Evolutionary conservation across 345 rosid genomes (phyloP).

Genomic region (Carallia brachiata): DNA sequence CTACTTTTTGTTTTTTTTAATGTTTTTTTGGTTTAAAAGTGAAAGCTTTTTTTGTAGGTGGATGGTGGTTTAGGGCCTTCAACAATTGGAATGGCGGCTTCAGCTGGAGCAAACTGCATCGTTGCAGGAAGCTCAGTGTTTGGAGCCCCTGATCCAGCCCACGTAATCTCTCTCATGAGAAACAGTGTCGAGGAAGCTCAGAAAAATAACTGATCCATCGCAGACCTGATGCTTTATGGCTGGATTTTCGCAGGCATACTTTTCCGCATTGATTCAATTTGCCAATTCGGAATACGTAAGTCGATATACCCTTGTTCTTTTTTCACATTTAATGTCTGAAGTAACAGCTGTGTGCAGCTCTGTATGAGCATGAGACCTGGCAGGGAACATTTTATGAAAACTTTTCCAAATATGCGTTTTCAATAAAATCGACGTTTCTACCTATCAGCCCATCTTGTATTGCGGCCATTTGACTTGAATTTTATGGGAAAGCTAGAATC

Average conservation of each 20-base stretch:
- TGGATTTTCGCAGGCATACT: neutral
- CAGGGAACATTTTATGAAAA: no score
- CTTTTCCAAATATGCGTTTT: no score
- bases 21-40: no score
- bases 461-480: no score
- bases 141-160: constrained; percentile 77
- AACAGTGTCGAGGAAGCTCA: constrained; percentile 55
- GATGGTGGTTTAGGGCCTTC: constrained; percentile 95
- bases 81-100: constrained; percentile 71
- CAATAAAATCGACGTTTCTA: no score
- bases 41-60: constrained; percentile 42
- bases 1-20: constrained; percentile 4
- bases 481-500: no score
- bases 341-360: neutral
- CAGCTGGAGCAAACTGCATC: constrained; percentile 82
- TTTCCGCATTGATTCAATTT: constrained; percentile 1
- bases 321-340: no score
- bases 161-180: constrained; percentile 64
- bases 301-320: neutral
- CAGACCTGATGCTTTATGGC: constrained; percentile 13
- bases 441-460: no score
- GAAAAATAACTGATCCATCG: constrained; percentile 22
- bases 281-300: constrained; percentile 16
- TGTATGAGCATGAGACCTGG: neutral
- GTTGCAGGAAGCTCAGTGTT: constrained; percentile 91